phyloP scores from a whole-genome alignment of 192 early-diverging fungal genomes.

The Piromyces sp. region DNA sequence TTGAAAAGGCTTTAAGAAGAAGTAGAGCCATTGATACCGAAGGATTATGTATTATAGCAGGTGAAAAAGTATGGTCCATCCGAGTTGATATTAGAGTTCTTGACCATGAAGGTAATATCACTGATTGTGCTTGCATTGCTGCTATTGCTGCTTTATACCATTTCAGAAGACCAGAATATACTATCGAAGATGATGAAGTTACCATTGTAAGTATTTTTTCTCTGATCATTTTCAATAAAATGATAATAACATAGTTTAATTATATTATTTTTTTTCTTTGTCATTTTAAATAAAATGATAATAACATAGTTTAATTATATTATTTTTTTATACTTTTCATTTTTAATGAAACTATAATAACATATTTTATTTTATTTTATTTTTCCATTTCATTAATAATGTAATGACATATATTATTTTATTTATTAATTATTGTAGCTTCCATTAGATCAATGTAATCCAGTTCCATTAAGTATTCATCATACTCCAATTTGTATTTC shows the following conservation, averaged over 20 bases:
- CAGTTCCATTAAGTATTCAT: slow-evolving; percentile 85
- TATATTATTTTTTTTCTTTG: not conserved
- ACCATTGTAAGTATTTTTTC: slow-evolving; percentile 45
- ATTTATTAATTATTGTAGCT: slow-evolving; percentile 36
- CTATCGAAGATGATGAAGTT: slow-evolving; percentile 77
- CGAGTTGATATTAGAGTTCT: slow-evolving; percentile 81
- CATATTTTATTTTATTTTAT: too few species aligned
- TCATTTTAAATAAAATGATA: not conserved
- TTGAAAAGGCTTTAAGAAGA: slow-evolving; percentile 74
- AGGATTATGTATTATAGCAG: slow-evolving; percentile 87
- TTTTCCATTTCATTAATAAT: too few species aligned
- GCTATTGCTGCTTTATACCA: slow-evolving; percentile 75
- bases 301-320: too few species aligned
- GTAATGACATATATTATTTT: too few species aligned
- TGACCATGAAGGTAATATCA: slow-evolving; percentile 84
- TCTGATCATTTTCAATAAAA: too few species aligned
- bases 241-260: too few species aligned
- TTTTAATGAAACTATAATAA: too few species aligned
- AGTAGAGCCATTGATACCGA: slow-evolving; percentile 86
- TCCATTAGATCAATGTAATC: slow-evolving; percentile 63
- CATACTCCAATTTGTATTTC: slow-evolving; percentile 87
- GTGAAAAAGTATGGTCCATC: slow-evolving; percentile 88
- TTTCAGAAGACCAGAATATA: slow-evolving; percentile 88
- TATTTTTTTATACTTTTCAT: too few species aligned
- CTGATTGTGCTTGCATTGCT: slow-evolving; percentile 81